Percentiles rank a stretch among this genome's conserved stretches.
These are phyloP conservation scores for Ilex asprella DNA, from an alignment of 257 asterid species.

Conservation along the genomic window DNA sequence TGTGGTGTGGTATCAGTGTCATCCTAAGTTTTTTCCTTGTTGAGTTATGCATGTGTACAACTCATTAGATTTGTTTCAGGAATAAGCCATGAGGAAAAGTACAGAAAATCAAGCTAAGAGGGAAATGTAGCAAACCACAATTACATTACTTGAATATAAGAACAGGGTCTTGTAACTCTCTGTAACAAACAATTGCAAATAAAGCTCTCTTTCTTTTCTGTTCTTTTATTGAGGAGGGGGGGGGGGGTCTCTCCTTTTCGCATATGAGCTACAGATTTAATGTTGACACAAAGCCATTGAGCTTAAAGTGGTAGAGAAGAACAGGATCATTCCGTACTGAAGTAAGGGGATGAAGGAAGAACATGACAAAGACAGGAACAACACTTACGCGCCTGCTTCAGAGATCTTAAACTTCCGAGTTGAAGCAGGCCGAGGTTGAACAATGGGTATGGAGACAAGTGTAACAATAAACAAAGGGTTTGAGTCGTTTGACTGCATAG, in stretches of 20 bases:
- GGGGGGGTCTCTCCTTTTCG: constrained; percentile 19
- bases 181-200: constrained; percentile 8
- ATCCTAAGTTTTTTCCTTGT: no score
- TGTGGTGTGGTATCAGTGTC: constrained; percentile 2
- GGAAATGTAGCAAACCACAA: constrained; percentile 9
- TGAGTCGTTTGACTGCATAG: no score
- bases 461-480: not conserved
- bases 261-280: constrained; percentile 11
- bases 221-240: constrained; percentile 2
- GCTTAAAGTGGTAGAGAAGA: constrained; percentile 6
- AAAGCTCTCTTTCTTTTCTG: not conserved
- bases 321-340: not conserved
- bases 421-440: constrained; percentile 51
- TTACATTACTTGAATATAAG: constrained; percentile 21
- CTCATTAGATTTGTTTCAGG: no score
- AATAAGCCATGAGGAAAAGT: no score
- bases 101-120: no score
- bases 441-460: constrained; percentile 6
- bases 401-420: constrained; percentile 15
- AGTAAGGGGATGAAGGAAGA: constrained; percentile 12
- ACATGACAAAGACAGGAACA: not conserved
- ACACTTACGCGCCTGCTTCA: constrained; percentile 32
- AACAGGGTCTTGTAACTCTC: not conserved
- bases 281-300: constrained; percentile 17
- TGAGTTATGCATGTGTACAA: not conserved